Conservation (phyloP, 768 basidiomycete genomes). For the Russula lepida region DNA sequence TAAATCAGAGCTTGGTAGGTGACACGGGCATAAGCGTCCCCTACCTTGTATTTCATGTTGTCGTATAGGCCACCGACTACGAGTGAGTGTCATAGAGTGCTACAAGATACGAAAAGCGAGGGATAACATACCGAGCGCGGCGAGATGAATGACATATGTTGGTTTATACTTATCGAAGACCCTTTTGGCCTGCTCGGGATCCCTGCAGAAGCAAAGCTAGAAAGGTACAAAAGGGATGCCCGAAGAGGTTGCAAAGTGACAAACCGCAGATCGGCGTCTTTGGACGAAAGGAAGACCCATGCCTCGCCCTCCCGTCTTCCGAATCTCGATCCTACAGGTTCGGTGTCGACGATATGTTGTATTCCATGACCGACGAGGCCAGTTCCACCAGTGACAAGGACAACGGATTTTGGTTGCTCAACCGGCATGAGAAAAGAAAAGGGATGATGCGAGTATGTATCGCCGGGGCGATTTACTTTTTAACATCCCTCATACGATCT, state of each 20-base stretch:
- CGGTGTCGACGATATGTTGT: constrained; percentile 65
- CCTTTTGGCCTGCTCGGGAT: constrained; percentile 55
- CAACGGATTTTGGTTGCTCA: constrained; percentile 29
- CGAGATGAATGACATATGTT: constrained; percentile 94
- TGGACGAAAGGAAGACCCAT: constrained; percentile 77
- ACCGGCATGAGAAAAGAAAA: not conserved
- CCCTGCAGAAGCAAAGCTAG: constrained; percentile 35
- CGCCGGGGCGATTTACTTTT: not conserved
- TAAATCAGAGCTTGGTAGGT: not conserved
- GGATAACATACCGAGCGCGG: constrained; percentile 66
- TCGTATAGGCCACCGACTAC: constrained; percentile 90
- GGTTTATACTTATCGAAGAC: constrained; percentile 89
- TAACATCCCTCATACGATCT: not conserved
- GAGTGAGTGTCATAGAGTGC: not conserved
- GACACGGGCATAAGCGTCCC: constrained; percentile 8
- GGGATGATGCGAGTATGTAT: not conserved
- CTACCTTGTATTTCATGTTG: constrained; percentile 90
- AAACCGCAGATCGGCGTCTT: constrained; percentile 81
- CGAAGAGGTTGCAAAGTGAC: not conserved
- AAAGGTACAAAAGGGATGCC: not conserved
- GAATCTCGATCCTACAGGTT: constrained; percentile 70
- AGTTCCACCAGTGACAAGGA: constrained; percentile 79
- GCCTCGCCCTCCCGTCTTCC: constrained; percentile 68
- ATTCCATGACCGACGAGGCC: constrained; percentile 87
- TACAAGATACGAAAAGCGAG: not conserved